Evolutionary conservation across 345 rosid species (phyloP), one percentile per base, ranked within the genome.

Genomic region (Streptanthus diversifolius): DNA sequence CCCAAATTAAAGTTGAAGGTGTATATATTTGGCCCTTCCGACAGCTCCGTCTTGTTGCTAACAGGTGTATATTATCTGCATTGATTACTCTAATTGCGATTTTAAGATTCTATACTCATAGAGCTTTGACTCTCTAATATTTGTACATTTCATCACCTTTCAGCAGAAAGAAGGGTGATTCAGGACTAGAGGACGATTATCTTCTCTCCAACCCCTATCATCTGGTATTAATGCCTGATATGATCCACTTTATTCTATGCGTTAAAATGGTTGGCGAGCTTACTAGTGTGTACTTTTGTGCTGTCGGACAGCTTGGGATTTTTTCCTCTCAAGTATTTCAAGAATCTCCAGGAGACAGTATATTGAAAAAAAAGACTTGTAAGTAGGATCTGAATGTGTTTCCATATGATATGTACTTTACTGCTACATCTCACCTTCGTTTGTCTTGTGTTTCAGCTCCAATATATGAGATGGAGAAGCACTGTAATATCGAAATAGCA

Each of bases 11-110:
- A 77, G 88, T 91, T 63, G 99, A 91, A 84, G 99, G 99, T 83
- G 99, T 95, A 57, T 95, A 95, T 83, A 95, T 95, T 77, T 95
- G 96, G 97, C 99, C 99, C 45, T 95, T 95, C 81, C 88, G 90
- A 83, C 99, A 95, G 73, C 99, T 95, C 57, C 95, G 97, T 35
- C 81, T 95, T 90, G 92, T 91, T 44, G 93, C 96, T 61, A 85
- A 84, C 84, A 95, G 99, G 99, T 95, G 84, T 21, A 2, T n/a
- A 48, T 10, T 2, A 8, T 27, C 41, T 19, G 10, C 25, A 39
- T 68, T 22, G 6, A 35, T 43, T 18, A 9, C 4, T 33, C 32
- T 55, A 6, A 24, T 3, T 66, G 12, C 29, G n/a, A 10, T 11
- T 30, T 25, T 8, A 59, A 49, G 33, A 6, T 58, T 51, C 43